phyloP scores from a whole-genome alignment of 345 rosid genomes.

The Citrus reticulata region DNA sequence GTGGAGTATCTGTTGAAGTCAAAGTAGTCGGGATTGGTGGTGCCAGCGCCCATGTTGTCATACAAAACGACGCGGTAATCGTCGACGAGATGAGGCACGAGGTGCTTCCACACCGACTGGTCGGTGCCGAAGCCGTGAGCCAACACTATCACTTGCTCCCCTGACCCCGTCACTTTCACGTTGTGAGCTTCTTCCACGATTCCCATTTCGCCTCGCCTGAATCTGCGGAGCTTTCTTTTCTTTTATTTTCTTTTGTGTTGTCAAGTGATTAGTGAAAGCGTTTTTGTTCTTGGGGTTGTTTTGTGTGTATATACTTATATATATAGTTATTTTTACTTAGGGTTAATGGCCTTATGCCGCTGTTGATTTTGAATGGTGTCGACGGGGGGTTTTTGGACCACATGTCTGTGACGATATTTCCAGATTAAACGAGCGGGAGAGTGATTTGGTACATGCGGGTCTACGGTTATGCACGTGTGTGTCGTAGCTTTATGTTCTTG shows the following conservation, averaged over 20 bases:
- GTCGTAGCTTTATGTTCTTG: no score
- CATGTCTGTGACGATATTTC: neutral
- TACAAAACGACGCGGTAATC: slow-evolving; percentile 62
- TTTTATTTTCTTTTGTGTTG: neutral
- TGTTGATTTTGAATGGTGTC: neutral
- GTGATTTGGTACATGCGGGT: neutral
- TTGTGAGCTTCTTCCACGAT: slow-evolving; percentile 83
- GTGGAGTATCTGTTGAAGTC: slow-evolving; percentile 71
- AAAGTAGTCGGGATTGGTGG: slow-evolving; percentile 85
- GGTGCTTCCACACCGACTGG: slow-evolving; percentile 92
- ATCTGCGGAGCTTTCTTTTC: neutral
- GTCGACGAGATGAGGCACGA: slow-evolving; percentile 74
- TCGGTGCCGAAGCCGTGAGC: slow-evolving; percentile 94
- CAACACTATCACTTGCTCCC: slow-evolving; percentile 49
- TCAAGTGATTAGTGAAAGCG: neutral
- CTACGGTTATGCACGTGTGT: neutral
- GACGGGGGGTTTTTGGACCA: slow-evolving; percentile 1
- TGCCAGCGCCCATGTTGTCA: slow-evolving; percentile 93
- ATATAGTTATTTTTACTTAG: no score
- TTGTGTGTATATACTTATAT: no score
- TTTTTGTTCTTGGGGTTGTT: neutral
- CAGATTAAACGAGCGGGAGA: neutral
- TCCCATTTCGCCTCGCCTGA: slow-evolving; percentile 41
- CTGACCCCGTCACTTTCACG: slow-evolving; percentile 64
- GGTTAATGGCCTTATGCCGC: no score